Base-by-base conservation (phyloP, 768 basidiomycete species). In the Cystoderma amianthinum region DNA sequence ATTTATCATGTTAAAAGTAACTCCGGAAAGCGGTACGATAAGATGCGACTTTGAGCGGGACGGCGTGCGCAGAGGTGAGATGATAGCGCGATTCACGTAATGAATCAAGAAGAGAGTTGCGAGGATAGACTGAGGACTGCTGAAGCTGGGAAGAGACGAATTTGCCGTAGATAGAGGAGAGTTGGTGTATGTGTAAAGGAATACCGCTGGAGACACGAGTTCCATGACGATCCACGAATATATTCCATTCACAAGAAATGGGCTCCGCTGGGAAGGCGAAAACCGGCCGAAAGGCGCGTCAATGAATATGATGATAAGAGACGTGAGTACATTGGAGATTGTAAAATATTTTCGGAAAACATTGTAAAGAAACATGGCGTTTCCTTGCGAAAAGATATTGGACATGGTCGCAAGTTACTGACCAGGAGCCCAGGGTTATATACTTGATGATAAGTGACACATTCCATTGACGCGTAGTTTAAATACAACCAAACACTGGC, bases 231-330 rank as follows among this genome's bases (percentile, higher is more conserved):
- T 86, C 86, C 86, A 90, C n/a, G 83, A 58, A 39, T 61, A 62
- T 25, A 63, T 59, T 5, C 82, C 85, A 47, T 89, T 74, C 5
- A 85, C 48, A 9, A 78, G 59, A 46, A 81, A 60, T 42, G 71
- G 47, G 48, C 68, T 72, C 20, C 74, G 44, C 43, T 48, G 32
- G 49, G 72, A 76, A 0, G 80, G 76, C 0, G 79, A 59, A 55
- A 92, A 92, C 0, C 85, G 74, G 7, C 91, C 91, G 57, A 90
- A 90, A 0, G 86, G 86, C 0, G 88, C 90, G 54, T 91, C 68
- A 38, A 87, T 54, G 38, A 78, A 25, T 47, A 84, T 68, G 7
- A 59, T 48, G 0, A 66, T 17, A 0, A 74, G 76, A 21, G 52
- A 52, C 1, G 58, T 19, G 7, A 67, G 9, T 1, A 65, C 34